Conservation (phyloP, 441 rosid species). For the Pelargonium cotyledonis region DNA sequence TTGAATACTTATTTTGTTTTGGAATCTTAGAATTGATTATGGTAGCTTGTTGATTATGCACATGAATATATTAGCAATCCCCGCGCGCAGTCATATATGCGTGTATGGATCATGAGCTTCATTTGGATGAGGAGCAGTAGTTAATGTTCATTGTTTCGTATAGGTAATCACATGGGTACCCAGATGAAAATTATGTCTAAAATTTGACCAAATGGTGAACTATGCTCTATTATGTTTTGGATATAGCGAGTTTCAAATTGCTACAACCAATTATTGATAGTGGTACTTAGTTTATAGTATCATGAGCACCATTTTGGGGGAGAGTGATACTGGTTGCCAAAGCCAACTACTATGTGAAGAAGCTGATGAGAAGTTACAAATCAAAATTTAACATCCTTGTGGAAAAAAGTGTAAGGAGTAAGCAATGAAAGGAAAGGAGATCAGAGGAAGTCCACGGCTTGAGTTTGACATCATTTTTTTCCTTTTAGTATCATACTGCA, state of each 20-base stretch:
- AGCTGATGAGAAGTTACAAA: not conserved
- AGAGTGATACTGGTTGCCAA: not conserved
- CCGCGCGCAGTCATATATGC: not conserved
- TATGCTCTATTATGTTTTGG: not conserved
- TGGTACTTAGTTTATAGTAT: not conserved
- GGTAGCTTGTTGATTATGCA: not conserved
- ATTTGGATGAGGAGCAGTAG: no score
- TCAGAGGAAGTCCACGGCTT: not conserved
- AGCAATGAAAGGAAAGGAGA: not conserved
- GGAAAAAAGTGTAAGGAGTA: not conserved
- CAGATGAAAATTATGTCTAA: not conserved
- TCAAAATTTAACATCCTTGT: not conserved
- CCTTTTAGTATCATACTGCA: no score
- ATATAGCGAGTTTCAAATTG: not conserved
- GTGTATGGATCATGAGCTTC: not conserved
- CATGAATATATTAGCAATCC: not conserved
- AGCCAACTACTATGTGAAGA: not conserved
- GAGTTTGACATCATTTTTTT: not conserved
- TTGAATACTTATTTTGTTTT: no score
- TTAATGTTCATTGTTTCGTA: not conserved
- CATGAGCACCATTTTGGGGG: not conserved
- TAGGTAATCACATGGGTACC: not conserved
- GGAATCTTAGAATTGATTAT: no score
- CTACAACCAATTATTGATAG: not conserved
- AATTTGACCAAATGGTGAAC: not conserved